A percentile compares a stretch with the other conserved stretches of the same genome.
These are phyloP conservation scores for Begonia fuchsioides DNA, from an alignment of 306 rosid species.

Conservation along the genomic window DNA sequence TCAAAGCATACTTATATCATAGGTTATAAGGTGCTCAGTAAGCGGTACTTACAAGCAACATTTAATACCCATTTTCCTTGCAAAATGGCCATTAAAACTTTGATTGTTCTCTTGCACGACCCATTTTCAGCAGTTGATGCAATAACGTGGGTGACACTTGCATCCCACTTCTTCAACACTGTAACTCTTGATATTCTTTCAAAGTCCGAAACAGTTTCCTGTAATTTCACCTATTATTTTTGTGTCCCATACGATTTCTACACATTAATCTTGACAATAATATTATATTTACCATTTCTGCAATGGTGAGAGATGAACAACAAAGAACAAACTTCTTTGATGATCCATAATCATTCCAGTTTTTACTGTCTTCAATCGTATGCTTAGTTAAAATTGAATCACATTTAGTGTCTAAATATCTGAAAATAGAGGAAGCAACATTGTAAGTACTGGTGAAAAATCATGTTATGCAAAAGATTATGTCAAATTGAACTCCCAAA, in stretches of 20 bases:
- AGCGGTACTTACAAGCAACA: conserved; percentile 41
- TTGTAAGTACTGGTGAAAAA: conserved; percentile 3
- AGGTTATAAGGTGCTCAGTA: neutral
- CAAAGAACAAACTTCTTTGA: conserved; percentile 61
- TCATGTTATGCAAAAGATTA: neutral
- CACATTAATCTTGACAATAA: neutral
- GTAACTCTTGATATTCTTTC: conserved; percentile 46
- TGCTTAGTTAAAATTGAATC: conserved; percentile 17
- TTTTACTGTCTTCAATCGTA: conserved; percentile 10
- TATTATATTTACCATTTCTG: conserved; percentile 44
- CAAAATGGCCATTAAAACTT: conserved; percentile 76
- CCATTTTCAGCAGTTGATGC: conserved; percentile 70
- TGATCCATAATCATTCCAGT: conserved; percentile 22
- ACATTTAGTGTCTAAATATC: conserved; percentile 11
- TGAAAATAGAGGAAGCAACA: conserved; percentile 9
- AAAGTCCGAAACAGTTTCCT: conserved; percentile 61
- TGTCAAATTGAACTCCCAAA: neutral
- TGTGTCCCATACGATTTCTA: neutral
- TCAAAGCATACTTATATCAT: neutral
- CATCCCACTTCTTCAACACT: conserved; percentile 64
- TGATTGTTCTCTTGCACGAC: conserved; percentile 87
- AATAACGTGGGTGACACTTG: conserved; percentile 72
- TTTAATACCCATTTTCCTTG: conserved; percentile 87
- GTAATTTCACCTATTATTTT: conserved; percentile 16
- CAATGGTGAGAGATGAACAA: conserved; percentile 67